A percentile compares a stretch with the other conserved stretches of the same genome.
phyloP scores from a whole-genome alignment of 1,284 basidiomycete species.

The Chondrostereum purpureum region DNA sequence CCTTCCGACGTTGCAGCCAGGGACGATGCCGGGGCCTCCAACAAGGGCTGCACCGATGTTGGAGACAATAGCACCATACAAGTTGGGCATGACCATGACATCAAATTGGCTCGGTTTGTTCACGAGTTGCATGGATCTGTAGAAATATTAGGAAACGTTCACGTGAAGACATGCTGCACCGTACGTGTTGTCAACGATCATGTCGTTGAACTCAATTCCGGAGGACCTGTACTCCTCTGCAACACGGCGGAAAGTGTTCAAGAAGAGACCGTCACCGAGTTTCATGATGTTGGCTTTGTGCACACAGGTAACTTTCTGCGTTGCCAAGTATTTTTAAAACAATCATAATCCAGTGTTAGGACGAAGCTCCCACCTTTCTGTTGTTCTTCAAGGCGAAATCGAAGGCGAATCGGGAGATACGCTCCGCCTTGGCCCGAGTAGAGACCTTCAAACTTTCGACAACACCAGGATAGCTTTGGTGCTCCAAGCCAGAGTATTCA shows the following conservation, averaged over 20 bases:
- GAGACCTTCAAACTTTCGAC: conserved; percentile 99
- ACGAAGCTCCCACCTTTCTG: conserved; percentile 66
- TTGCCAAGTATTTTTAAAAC: conserved; percentile 5
- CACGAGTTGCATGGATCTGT: conserved; percentile 96
- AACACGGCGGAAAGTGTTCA: conserved; percentile 95
- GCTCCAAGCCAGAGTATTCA: conserved; percentile 98
- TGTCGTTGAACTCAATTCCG: conserved; percentile 92
- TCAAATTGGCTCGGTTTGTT: conserved; percentile 94
- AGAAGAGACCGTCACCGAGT: conserved; percentile 97
- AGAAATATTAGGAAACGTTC: conserved; percentile 7
- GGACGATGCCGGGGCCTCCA: conserved; percentile 96
- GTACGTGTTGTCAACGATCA: conserved; percentile 99
- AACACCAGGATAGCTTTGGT: conserved; percentile 97
- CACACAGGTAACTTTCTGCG: conserved; percentile 96
- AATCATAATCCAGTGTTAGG: conserved; percentile 3
- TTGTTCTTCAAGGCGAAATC: conserved; percentile 99
- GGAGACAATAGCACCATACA: conserved; percentile 96
- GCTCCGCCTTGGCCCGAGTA: conserved; percentile 92
- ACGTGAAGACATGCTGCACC: conserved; percentile 19
- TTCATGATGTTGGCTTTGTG: conserved; percentile 99
- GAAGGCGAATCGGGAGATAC: conserved; percentile 96
- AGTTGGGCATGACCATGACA: conserved; percentile 98
- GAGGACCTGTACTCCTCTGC: conserved; percentile 94
- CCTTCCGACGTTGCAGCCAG: conserved; percentile 96
- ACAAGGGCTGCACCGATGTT: conserved; percentile 99